These are phyloP conservation scores for Elasticomyces elasticus DNA, from an alignment of 495 filamentous ascomycete genomes.

Conservation along the genomic window DNA sequence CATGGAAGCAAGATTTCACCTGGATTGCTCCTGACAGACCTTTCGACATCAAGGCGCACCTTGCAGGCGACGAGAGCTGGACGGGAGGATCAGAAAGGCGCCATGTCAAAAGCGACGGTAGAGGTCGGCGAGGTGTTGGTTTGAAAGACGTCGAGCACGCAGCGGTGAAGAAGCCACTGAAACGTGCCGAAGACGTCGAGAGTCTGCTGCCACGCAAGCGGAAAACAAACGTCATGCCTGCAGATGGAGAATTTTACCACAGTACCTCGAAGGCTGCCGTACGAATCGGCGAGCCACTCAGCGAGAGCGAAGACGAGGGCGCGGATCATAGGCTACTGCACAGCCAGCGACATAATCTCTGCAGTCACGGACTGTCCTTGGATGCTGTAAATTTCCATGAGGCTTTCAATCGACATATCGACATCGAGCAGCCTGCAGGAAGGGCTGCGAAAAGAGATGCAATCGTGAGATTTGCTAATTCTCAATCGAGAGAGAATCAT, in stretches of 20 bases:
- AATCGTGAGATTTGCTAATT: slow-evolving; percentile 22
- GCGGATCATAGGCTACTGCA: slow-evolving; percentile 22
- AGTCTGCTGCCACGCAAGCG: background rate
- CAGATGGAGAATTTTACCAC: slow-evolving; percentile 24
- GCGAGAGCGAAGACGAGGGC: slow-evolving; percentile 28
- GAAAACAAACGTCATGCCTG: slow-evolving; percentile 1
- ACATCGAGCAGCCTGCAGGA: slow-evolving; percentile 18
- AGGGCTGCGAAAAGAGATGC: slow-evolving; percentile 14
- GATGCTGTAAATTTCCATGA: slow-evolving; percentile 22
- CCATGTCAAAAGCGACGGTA: background rate
- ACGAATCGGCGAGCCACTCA: slow-evolving; percentile 20
- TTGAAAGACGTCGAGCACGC: background rate
- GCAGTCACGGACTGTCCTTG: slow-evolving; percentile 8
- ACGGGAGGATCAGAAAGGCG: background rate
- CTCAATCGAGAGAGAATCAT: background rate
- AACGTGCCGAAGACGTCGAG: background rate
- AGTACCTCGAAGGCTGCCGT: slow-evolving; percentile 22
- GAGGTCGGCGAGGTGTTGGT: background rate
- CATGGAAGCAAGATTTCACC: background rate
- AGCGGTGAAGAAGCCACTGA: background rate
- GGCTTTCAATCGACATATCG: slow-evolving; percentile 23
- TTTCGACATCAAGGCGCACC: slow-evolving; percentile 11
- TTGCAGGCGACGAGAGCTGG: slow-evolving; percentile 15
- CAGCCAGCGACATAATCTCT: slow-evolving; percentile 20
- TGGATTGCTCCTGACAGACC: slow-evolving; percentile 17